Base-by-base conservation (phyloP, 2,329 filamentous ascomycete genomes). In the Ascochyta lentis region DNA sequence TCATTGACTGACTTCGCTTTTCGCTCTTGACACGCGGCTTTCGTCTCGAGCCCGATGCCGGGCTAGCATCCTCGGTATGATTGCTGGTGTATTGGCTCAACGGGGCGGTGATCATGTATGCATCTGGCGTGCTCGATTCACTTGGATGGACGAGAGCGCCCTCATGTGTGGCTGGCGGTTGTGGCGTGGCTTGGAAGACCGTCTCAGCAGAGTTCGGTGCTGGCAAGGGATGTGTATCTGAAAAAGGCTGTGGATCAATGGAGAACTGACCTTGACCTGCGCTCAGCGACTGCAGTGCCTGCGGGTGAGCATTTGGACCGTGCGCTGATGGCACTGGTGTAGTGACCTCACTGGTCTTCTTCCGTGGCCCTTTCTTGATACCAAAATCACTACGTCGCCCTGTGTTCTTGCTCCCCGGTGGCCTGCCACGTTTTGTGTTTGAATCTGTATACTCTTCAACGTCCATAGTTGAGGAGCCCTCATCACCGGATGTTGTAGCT, bases 361-460 rank as follows among this genome's bases (percentile, higher is more conserved):
- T 76, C 9, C 79, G 69, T 5, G 80, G 80, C 3, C 80, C 80
- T 55, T 82, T 82, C 58, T 81, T 80, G 52, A 81, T 74, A 2
- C 80, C 79, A 29, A 76, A 79, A 57, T 81, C 80, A 46, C 76
- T 78, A 19, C 80, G 71, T 53, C 77, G 72, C 24, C 76, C 74
- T 26, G 75, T 64, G 41, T 81, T 81, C 66, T 81, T 81, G 57
- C 79, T 81, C 0, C 80, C 80, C 3, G 78, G 78, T 29, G 72
- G 72, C 31, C 74, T 65, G 22, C 74, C 74, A 29, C 74, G 66
- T 52, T 72, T 74, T 37, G 60, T 64, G 54, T 61, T 59, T 9
- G 58, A 49, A 37, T 64, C 63, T 6, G 56, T 53, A 40, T 66
- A 63, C 10, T 70, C 64, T 40, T 74, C 71, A 4, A 66, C 65